These are phyloP conservation scores for Kitagawia praeruptora DNA, from an alignment of 129 eudicot genomes.

Conservation along the genomic window DNA sequence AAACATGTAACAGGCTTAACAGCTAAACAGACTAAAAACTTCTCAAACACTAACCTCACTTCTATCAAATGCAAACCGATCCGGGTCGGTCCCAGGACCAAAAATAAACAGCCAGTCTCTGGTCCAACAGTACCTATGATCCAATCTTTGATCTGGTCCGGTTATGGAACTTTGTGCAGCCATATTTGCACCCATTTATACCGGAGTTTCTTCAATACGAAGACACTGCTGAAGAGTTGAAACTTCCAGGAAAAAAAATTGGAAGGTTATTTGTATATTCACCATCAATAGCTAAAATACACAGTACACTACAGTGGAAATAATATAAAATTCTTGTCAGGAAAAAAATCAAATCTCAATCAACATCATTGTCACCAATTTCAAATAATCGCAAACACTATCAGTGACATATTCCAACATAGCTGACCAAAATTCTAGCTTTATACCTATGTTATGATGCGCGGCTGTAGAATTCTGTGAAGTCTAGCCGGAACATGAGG, in stretches of 20 bases:
- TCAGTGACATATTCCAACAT: neutral
- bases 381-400: neutral
- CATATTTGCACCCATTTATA: neutral
- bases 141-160: neutral
- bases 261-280: neutral
- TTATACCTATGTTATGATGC: constrained; percentile 30
- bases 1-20: neutral
- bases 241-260: too few species aligned
- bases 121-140: neutral
- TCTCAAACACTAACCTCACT: neutral
- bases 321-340: neutral
- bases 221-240: constrained; percentile 2
- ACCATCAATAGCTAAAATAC: neutral
- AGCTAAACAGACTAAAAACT: neutral
- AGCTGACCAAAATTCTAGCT: constrained; percentile 2
- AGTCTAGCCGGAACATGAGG: constrained; percentile 85
- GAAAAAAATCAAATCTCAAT: neutral
- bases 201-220: neutral
- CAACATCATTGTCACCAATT: neutral
- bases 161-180: neutral
- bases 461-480: constrained; percentile 81
- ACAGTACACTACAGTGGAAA: neutral
- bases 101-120: neutral
- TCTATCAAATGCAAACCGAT: neutral
- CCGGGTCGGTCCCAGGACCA: neutral